phyloP scores from a whole-genome alignment of 2,329 filamentous ascomycete genomes.

The Byssochlamys sp. region DNA sequence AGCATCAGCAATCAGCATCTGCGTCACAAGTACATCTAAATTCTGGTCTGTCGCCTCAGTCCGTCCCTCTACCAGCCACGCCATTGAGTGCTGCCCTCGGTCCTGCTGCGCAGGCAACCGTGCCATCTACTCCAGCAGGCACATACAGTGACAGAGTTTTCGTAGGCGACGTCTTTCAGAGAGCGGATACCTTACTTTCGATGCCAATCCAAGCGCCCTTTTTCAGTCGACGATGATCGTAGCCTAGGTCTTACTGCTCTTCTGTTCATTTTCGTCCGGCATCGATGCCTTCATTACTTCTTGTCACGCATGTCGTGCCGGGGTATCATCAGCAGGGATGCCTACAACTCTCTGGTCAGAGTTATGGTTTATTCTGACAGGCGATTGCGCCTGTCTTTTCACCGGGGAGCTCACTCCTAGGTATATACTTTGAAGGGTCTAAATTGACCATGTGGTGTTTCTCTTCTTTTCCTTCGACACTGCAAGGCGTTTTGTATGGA shows the following conservation, averaged over 20 bases:
- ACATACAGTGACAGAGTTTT: constrained; percentile 41
- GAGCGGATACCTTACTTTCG: constrained; percentile 39
- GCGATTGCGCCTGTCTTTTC: no score
- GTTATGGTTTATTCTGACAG: no score
- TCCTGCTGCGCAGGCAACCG: constrained; percentile 79
- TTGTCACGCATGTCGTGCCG: not conserved
- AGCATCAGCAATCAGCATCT: constrained; percentile 24
- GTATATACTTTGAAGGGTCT: not conserved
- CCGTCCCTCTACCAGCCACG: constrained; percentile 64
- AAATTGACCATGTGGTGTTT: not conserved
- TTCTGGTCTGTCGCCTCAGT: constrained; percentile 34
- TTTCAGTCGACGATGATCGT: constrained; percentile 29
- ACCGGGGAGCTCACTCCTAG: no score
- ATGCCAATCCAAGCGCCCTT: constrained; percentile 35
- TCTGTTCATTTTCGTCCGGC: not conserved
- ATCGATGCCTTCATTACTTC: not conserved
- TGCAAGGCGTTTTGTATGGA: not conserved
- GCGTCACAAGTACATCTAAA: constrained; percentile 13
- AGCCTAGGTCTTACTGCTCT: not conserved
- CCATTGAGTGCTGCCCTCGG: constrained; percentile 82
- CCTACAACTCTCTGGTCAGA: not conserved
- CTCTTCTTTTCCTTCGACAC: not conserved
- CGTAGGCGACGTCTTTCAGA: constrained; percentile 40
- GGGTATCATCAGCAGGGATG: not conserved
- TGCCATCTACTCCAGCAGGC: constrained; percentile 53